phyloP scores from a whole-genome alignment of 495 filamentous ascomycete species.

The Xylaria grammica region DNA sequence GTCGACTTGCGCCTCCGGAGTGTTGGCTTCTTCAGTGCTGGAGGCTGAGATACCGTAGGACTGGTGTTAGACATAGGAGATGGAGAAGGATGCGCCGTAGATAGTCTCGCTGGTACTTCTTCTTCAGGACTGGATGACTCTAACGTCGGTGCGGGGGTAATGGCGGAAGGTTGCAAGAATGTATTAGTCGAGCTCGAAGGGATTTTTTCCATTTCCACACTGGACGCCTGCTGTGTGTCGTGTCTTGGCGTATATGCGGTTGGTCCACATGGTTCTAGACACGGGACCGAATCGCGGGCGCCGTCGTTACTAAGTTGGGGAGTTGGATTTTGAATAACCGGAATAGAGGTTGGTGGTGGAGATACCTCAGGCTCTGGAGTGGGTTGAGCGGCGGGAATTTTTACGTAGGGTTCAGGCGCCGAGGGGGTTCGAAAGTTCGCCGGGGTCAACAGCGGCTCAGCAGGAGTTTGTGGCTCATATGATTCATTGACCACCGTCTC shows the following conservation, averaged over 20 bases:
- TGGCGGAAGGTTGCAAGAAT: neutral
- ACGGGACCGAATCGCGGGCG: neutral
- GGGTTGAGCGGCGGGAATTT: slow-evolving; percentile 2
- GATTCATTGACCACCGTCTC: neutral
- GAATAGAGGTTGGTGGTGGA: neutral
- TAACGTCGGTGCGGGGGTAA: slow-evolving; percentile 10
- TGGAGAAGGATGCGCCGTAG: slow-evolving; percentile 30
- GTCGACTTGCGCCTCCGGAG: slow-evolving; percentile 29
- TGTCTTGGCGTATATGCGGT: neutral
- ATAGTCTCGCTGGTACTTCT: slow-evolving; percentile 12
- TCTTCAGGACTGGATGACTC: slow-evolving; percentile 17
- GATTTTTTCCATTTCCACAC: neutral
- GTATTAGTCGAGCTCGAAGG: neutral
- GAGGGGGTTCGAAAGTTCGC: slow-evolving; percentile 4
- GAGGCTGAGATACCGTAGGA: slow-evolving; percentile 22
- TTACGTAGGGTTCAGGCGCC: neutral
- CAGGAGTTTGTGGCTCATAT: neutral
- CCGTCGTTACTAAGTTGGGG: slow-evolving; percentile 14
- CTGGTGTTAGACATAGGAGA: slow-evolving; percentile 26
- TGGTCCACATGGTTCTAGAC: neutral
- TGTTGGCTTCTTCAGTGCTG: slow-evolving; percentile 32
- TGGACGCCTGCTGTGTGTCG: neutral
- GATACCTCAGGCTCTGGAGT: neutral
- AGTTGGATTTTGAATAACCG: neutral
- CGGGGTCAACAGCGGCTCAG: neutral